Evolutionary conservation across 2,329 filamentous ascomycete genomes (phyloP).

Genomic region (Exophiala mesophila): DNA sequence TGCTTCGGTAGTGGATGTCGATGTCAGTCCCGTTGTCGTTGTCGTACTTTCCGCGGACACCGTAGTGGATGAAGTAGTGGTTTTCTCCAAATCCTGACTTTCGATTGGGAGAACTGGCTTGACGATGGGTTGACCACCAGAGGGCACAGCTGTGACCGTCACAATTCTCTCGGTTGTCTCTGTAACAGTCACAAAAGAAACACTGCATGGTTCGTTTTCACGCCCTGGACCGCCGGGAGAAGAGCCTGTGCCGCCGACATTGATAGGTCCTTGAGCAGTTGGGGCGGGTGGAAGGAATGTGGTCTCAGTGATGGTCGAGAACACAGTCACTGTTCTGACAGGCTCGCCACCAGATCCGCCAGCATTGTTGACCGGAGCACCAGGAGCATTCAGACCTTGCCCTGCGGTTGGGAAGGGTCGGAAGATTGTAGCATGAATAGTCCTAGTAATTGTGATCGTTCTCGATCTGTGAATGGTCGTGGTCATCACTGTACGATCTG

Average conservation of each 20-base stretch:
- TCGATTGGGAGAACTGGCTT: constrained; percentile 7
- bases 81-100: constrained; percentile 2
- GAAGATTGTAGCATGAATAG: constrained; percentile 20
- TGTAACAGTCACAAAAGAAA: constrained; percentile 17
- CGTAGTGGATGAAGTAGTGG: background rate
- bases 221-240: background rate
- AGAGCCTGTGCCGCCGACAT: background rate
- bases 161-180: constrained; percentile 18
- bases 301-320: constrained; percentile 16
- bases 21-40: background rate
- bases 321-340: constrained; percentile 12
- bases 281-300: constrained; percentile 9
- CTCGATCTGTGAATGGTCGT: constrained; percentile 19
- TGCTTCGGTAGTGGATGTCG: background rate
- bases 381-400: constrained; percentile 1
- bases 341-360: constrained; percentile 9
- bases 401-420: constrained; percentile 6
- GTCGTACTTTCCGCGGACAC: background rate
- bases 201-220: constrained; percentile 12
- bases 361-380: constrained; percentile 12
- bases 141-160: constrained; percentile 14
- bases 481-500: constrained; percentile 17
- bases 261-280: constrained; percentile 1
- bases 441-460: constrained; percentile 14
- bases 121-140: constrained; percentile 1